Evolutionary conservation across 108 stramenopile species (phyloP).

Genomic region (Nannochloropsis gaditana): DNA sequence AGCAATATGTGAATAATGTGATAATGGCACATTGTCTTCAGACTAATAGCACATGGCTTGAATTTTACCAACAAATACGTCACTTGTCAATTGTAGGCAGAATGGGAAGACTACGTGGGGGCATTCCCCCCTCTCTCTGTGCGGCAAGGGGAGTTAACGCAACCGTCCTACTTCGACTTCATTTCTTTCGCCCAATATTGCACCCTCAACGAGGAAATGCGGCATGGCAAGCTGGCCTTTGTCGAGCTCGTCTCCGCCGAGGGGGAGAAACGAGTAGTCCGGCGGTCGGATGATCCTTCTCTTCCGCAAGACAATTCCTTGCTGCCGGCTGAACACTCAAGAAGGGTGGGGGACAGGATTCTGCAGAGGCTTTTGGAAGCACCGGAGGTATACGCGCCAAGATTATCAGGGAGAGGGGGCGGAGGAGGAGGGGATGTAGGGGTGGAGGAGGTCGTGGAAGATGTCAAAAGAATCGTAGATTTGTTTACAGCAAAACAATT

Average conservation of each 20-base stretch:
- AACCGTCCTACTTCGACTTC: constrained; percentile 46
- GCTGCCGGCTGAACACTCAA: constrained; percentile 42
- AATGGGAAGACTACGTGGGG: constrained; percentile 13
- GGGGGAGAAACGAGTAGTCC: constrained; percentile 42
- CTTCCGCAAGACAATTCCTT: constrained; percentile 30
- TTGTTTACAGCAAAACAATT: constrained; percentile 9
- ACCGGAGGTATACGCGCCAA: neutral
- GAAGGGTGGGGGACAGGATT: constrained; percentile 47
- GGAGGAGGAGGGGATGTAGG: neutral
- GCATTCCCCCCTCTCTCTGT: constrained; percentile 15
- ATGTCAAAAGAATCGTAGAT: neutral
- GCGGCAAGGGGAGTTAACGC: constrained; percentile 1
- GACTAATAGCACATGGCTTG: too few species aligned
- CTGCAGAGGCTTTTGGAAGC: constrained; percentile 27
- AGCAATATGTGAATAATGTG: too few species aligned
- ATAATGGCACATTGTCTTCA: too few species aligned
- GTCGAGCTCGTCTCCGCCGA: constrained; percentile 46
- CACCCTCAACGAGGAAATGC: constrained; percentile 32
- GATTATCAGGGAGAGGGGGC: neutral
- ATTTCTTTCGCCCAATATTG: constrained; percentile 50
- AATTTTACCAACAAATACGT: too few species aligned
- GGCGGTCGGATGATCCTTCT: constrained; percentile 25
- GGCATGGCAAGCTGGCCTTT: constrained; percentile 33
- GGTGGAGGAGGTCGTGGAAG: neutral
- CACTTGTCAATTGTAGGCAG: neutral